These are phyloP conservation scores for Xylaria castorea DNA, from an alignment of 495 filamentous ascomycete species.

Conservation along the genomic window DNA sequence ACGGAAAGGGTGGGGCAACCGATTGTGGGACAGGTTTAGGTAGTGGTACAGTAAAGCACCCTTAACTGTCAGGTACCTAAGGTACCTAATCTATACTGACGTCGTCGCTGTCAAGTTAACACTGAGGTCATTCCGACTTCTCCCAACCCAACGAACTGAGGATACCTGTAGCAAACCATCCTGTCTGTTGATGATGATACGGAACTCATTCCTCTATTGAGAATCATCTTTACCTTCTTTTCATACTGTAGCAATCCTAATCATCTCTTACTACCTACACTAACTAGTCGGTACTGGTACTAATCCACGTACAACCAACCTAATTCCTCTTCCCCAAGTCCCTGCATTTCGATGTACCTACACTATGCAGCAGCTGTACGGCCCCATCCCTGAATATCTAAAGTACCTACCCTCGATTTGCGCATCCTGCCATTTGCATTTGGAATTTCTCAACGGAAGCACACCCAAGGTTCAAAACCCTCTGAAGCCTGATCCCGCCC, in stretches of 20 bases:
- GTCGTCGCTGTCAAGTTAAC: neutral
- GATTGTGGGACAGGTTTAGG: neutral
- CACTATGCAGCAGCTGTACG: slow-evolving; percentile 15
- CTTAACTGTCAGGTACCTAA: neutral
- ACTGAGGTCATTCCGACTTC: slow-evolving; percentile 37
- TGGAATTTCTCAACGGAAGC: slow-evolving; percentile 17
- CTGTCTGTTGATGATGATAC: neutral
- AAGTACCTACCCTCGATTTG: neutral
- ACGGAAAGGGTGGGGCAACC: neutral
- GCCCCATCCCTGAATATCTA: slow-evolving; percentile 10
- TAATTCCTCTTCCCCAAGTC: slow-evolving; percentile 13
- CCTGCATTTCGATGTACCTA: slow-evolving; percentile 24
- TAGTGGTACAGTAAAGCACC: neutral
- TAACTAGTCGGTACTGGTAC: neutral
- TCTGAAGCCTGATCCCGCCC: slow-evolving; percentile 8
- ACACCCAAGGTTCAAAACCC: slow-evolving; percentile 1
- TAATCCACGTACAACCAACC: neutral
- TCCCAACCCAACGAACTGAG: neutral
- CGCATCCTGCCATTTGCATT: slow-evolving; percentile 23
- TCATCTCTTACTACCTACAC: neutral
- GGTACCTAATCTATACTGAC: neutral
- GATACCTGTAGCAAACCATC: neutral
- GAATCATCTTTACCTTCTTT: neutral
- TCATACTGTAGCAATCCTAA: neutral
- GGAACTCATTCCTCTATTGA: neutral